These are phyloP conservation scores for Lichtheimia ornata DNA, from an alignment of 371 early-diverging fungal genomes.

Conservation along the genomic window DNA sequence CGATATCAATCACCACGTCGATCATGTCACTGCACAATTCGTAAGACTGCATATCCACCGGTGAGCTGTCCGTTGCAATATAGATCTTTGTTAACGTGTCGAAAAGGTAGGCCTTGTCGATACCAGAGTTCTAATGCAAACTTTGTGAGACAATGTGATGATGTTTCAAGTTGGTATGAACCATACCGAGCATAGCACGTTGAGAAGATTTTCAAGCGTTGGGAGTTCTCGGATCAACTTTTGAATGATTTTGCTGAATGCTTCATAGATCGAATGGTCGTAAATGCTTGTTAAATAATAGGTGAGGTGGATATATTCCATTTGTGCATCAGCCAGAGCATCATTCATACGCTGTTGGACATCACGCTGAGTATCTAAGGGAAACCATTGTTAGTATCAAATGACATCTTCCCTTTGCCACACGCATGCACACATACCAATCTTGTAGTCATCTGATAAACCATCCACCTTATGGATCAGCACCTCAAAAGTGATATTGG, in stretches of 20 bases:
- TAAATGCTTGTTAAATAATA: slow-evolving; percentile 94
- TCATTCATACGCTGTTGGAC: slow-evolving; percentile 89
- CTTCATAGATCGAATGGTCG: slow-evolving; percentile 94
- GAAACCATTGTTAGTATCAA: too few relatives aligned
- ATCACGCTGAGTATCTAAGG: slow-evolving; percentile 86
- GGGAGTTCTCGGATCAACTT: slow-evolving; percentile 87
- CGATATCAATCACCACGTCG: slow-evolving; percentile 88
- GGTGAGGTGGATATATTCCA: slow-evolving; percentile 77
- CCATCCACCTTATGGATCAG: slow-evolving; percentile 97
- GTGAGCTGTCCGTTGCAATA: slow-evolving; percentile 93
- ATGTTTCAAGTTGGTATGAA: too few relatives aligned
- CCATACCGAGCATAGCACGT: slow-evolving; percentile 87
- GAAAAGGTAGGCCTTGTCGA: slow-evolving; percentile 95
- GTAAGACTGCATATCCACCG: slow-evolving; percentile 91
- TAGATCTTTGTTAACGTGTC: slow-evolving; percentile 90
- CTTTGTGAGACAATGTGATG: too few relatives aligned
- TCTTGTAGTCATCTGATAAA: slow-evolving; percentile 90
- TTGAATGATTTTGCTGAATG: slow-evolving; percentile 92
- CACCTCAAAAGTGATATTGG: slow-evolving; percentile 86
- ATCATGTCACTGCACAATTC: slow-evolving; percentile 95
- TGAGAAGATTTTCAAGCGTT: slow-evolving; percentile 89
- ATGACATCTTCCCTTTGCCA: neutral
- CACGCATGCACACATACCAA: slow-evolving; percentile 53
- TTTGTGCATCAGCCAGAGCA: slow-evolving; percentile 79
- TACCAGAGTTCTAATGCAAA: slow-evolving; percentile 78